phyloP scores from a whole-genome alignment of 208 protist species.

The Crithidia fasciculata region DNA sequence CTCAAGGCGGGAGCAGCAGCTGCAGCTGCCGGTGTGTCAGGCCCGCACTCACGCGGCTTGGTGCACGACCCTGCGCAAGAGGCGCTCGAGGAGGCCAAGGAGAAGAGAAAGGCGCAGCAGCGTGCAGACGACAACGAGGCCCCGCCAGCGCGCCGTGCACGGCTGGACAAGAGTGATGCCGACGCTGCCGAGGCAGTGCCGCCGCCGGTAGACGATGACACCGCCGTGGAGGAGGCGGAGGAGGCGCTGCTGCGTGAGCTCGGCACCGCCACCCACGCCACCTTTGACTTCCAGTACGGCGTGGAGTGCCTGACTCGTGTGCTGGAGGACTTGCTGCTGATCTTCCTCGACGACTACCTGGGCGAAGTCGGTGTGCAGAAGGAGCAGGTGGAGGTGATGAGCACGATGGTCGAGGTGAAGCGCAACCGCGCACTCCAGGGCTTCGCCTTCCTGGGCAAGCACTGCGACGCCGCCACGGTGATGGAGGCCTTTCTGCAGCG shows the following conservation, averaged over 20 bases:
- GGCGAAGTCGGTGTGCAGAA: conserved; percentile 88
- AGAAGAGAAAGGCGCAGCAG: conserved; percentile 9
- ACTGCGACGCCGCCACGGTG: conserved; percentile 68
- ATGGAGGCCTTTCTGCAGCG: conserved; percentile 83
- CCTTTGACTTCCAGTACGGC: conserved; percentile 77
- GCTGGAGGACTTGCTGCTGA: conserved; percentile 77
- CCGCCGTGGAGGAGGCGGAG: conserved; percentile 51
- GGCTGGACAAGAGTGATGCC: conserved; percentile 10
- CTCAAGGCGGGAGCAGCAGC: conserved; percentile 1
- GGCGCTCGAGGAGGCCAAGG: conserved; percentile 33
- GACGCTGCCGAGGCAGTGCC: neutral
- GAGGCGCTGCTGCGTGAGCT: conserved; percentile 45
- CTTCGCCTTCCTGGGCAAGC: conserved; percentile 82
- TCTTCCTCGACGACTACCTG: conserved; percentile 93
- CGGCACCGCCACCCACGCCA: conserved; percentile 23
- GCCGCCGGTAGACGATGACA: conserved; percentile 28
- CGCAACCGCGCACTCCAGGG: conserved; percentile 83
- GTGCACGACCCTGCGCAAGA: conserved; percentile 40
- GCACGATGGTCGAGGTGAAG: conserved; percentile 92
- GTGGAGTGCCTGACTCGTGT: conserved; percentile 67
- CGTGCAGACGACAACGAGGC: conserved; percentile 4
- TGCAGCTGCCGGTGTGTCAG: neutral
- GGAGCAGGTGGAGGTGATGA: conserved; percentile 91
- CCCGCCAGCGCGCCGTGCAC: conserved; percentile 11
- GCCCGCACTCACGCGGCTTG: neutral